Percentiles rank a stretch among this genome's conserved stretches.
phyloP scores from a whole-genome alignment of 164 flowering plant genomes.

The Tetracentron sinense region DNA sequence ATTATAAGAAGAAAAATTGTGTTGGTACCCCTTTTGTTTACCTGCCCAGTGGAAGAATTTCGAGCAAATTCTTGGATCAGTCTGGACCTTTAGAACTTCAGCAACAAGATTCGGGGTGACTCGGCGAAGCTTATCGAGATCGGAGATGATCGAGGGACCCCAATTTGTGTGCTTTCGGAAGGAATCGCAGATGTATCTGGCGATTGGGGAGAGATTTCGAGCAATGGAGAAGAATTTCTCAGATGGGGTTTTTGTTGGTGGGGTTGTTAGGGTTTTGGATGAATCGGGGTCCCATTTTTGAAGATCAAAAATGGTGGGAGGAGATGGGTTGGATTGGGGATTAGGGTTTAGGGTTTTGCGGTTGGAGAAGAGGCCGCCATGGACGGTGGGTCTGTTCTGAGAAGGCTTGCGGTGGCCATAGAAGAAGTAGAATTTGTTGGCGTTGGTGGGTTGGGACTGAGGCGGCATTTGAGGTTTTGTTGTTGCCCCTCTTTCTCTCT shows the following conservation, averaged over 20 bases:
- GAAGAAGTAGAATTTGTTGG: slow-evolving; percentile 57
- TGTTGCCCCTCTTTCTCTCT: neutral
- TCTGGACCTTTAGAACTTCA: slow-evolving; percentile 71
- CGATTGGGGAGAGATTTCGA: slow-evolving; percentile 73
- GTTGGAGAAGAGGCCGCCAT: slow-evolving; percentile 75
- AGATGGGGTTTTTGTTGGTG: slow-evolving; percentile 32
- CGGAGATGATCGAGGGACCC: slow-evolving; percentile 57
- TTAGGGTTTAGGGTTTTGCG: slow-evolving; percentile 43
- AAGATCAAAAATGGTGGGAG: slow-evolving; percentile 37
- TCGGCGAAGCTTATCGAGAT: slow-evolving; percentile 74
- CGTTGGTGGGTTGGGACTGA: neutral
- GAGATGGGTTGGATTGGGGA: slow-evolving; percentile 15
- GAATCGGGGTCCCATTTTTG: slow-evolving; percentile 72
- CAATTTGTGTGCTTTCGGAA: slow-evolving; percentile 64
- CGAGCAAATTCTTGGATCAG: slow-evolving; percentile 54
- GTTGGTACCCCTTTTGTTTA: slow-evolving; percentile 86
- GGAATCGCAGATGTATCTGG: slow-evolving; percentile 79
- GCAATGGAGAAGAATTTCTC: slow-evolving; percentile 43
- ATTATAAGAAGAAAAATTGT: slow-evolving; percentile 71
- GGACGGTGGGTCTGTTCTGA: slow-evolving; percentile 73
- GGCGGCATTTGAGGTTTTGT: slow-evolving; percentile 9
- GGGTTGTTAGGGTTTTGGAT: slow-evolving; percentile 12
- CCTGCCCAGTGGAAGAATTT: slow-evolving; percentile 95
- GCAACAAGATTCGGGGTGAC: slow-evolving; percentile 77
- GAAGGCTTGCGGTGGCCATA: slow-evolving; percentile 85